These are phyloP conservation scores for Lactifluus pinguis DNA, from an alignment of 768 basidiomycete genomes.

Conservation along the genomic window DNA sequence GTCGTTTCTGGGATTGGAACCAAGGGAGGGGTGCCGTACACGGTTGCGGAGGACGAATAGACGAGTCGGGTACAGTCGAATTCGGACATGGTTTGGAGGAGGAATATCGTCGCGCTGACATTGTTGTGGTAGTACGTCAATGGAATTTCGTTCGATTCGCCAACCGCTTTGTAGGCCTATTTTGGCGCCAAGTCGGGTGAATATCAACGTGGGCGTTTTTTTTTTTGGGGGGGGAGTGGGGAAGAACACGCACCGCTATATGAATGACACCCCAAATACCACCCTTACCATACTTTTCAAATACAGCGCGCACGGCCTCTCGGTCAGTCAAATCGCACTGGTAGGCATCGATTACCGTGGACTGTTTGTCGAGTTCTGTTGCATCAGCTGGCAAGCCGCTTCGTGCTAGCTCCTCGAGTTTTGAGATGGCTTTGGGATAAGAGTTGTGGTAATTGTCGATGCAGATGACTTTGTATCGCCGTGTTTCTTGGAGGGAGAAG, in stretches of 20 bases:
- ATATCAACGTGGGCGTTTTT: not conserved
- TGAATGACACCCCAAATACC: constrained; percentile 97
- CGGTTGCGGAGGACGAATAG: constrained; percentile 97
- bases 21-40: constrained; percentile 87
- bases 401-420: constrained; percentile 73
- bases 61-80: constrained; percentile 82
- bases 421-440: constrained; percentile 58
- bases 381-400: constrained; percentile 59
- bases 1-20: constrained; percentile 95
- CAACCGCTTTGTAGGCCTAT: constrained; percentile 95
- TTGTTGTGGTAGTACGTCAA: constrained; percentile 92
- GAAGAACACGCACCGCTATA: constrained; percentile 66
- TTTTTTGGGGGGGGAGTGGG: not conserved
- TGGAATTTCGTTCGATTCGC: constrained; percentile 91
- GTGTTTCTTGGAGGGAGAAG: constrained; percentile 73
- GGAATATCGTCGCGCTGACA: constrained; percentile 77
- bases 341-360: constrained; percentile 61
- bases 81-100: constrained; percentile 80
- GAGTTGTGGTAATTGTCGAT: constrained; percentile 97
- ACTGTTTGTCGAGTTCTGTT: constrained; percentile 59
- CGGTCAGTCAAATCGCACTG: constrained; percentile 67
- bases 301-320: constrained; percentile 66
- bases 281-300: constrained; percentile 76
- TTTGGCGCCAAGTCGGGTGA: not conserved
- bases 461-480: constrained; percentile 86